A percentile compares a stretch with the other conserved stretches of the same genome.
phyloP scores from a whole-genome alignment of 768 basidiomycete species.

The Amanita polypyramis region DNA sequence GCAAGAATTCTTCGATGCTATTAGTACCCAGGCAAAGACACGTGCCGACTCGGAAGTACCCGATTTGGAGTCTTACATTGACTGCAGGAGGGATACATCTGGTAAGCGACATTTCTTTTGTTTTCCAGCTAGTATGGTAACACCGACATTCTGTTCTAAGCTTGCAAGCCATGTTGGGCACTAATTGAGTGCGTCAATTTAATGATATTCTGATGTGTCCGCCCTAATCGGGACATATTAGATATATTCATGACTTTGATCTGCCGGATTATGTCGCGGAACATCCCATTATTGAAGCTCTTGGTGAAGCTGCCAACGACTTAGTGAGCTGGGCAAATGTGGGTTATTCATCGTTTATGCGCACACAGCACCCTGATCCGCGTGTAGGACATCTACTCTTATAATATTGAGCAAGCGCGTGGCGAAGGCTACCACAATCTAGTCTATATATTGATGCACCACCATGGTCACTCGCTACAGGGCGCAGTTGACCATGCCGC shows the following conservation, averaged over 20 bases:
- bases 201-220: slow-evolving; percentile 1
- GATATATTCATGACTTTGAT: slow-evolving; percentile 57
- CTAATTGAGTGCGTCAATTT: slow-evolving; percentile 48
- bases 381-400: slow-evolving; percentile 61
- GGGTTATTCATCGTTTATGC: slow-evolving; percentile 14
- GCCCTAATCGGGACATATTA: slow-evolving; percentile 11
- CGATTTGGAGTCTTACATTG: slow-evolving; percentile 66
- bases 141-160: slow-evolving; percentile 14
- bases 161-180: slow-evolving; percentile 68
- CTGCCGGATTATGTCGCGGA: slow-evolving; percentile 64
- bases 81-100: slow-evolving; percentile 63
- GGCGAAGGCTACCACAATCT: slow-evolving; percentile 58
- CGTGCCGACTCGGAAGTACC: slow-evolving; percentile 45
- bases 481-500: slow-evolving; percentile 57
- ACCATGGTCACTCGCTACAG: slow-evolving; percentile 47
- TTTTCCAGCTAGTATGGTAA: slow-evolving; percentile 9
- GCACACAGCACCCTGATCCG: slow-evolving; percentile 5
- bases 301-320: slow-evolving; percentile 66
- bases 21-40: slow-evolving; percentile 50
- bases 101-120: slow-evolving; percentile 24
- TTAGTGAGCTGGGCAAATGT: slow-evolving; percentile 82
- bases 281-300: slow-evolving; percentile 46
- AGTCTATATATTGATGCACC: slow-evolving; percentile 58
- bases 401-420: slow-evolving; percentile 64
- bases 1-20: slow-evolving; percentile 57